Base-by-base conservation (phyloP, 179 eudicot species). In the Corrigiola litoralis region DNA sequence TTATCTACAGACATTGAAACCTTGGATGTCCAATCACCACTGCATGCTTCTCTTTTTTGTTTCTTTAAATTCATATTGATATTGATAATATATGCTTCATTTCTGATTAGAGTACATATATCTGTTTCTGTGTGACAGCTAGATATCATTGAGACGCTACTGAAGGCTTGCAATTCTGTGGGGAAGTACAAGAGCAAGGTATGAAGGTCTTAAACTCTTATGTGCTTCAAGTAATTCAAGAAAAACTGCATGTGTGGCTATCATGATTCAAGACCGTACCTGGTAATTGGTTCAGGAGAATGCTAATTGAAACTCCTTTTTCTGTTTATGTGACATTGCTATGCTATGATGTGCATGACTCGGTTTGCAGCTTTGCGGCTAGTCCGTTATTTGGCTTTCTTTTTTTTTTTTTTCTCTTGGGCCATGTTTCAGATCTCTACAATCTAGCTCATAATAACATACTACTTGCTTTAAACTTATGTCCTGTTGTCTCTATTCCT, bases 91-190 rank as follows among this genome's bases (percentile, higher is more conserved):
- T n/a, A n/a, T n/a, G n/a, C n/a, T 21, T 25, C 13, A 0, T 3
- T 33, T 25, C 21, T 8, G 27, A 38, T 13, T 51, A 25, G 14
- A 25, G 23, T 52, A 16, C 34, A 50, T 33, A 70, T 53, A 37
- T 65, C n/a, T 44, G 23, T 40, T 20, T 50, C 8, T 48, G 16
- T 58, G 42, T 60, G 45, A 49, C 90, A 87, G 98, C 79, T 92
- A 49, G 88, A 80, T 51, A 81, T 92, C 65, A 62, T 92, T 60
- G 80, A 81, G 82, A 9, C 77, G 70, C 87, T 92, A 66, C 75
- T 89, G 64, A 92, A 89, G 83, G 87, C 82, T 32, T 92, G 98
- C 64, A 61, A 82, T 60, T 20, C 80, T 41, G 70, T 84, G 68
- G 88, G 80, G 48, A 75, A 61, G 54, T 75, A 72, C 69, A 71